A percentile compares a stretch with the other conserved stretches of the same genome.
Evolutionary conservation across 257 asterid genomes (phyloP).

Genomic region (Euphrasia confusa): DNA sequence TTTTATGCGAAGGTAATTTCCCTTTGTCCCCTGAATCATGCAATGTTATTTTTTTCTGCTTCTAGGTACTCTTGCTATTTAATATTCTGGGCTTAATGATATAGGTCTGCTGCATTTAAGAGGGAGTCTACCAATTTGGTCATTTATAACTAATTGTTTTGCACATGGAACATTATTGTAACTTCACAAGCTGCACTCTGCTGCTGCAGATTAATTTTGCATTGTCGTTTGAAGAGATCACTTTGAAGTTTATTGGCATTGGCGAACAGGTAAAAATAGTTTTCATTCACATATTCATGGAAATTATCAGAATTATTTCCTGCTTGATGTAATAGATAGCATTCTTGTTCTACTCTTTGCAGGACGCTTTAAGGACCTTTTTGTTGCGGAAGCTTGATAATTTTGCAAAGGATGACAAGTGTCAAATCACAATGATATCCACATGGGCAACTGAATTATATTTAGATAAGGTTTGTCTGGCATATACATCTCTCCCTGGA

Average conservation of each 20-base stretch:
- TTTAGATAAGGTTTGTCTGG: slow-evolving; percentile 74
- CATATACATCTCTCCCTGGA: slow-evolving; percentile 21
- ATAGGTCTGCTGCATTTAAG: slow-evolving; percentile 18
- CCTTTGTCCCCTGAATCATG: slow-evolving; percentile 19
- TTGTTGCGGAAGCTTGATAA: slow-evolving; percentile 90
- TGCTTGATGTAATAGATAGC: slow-evolving; percentile 22
- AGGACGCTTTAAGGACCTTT: slow-evolving; percentile 97
- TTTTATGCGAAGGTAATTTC: slow-evolving; percentile 80
- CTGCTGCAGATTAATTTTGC: slow-evolving; percentile 80
- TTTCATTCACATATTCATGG: slow-evolving; percentile 16
- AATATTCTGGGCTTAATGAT: slow-evolving; percentile 17
- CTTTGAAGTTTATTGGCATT: slow-evolving; percentile 87
- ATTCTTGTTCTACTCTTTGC: slow-evolving; percentile 33
- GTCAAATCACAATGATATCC: slow-evolving; percentile 97
- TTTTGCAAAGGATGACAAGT: slow-evolving; percentile 83
- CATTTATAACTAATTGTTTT: slow-evolving; percentile 12
- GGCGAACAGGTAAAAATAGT: slow-evolving; percentile 79
- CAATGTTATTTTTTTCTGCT: slow-evolving; percentile 20
- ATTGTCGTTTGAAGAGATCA: slow-evolving; percentile 89
- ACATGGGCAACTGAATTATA: slow-evolving; percentile 94
- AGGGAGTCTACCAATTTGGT: slow-evolving; percentile 7
- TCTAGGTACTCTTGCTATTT: slow-evolving; percentile 10
- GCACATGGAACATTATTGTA: slow-evolving; percentile 23
- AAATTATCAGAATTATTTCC: slow-evolving; percentile 17
- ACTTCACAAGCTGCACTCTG: slow-evolving; percentile 33